Evolutionary conservation across 805 yeast genomes (phyloP), one percentile per base, ranked within the genome.

Genomic region (Candida gorgasii): DNA sequence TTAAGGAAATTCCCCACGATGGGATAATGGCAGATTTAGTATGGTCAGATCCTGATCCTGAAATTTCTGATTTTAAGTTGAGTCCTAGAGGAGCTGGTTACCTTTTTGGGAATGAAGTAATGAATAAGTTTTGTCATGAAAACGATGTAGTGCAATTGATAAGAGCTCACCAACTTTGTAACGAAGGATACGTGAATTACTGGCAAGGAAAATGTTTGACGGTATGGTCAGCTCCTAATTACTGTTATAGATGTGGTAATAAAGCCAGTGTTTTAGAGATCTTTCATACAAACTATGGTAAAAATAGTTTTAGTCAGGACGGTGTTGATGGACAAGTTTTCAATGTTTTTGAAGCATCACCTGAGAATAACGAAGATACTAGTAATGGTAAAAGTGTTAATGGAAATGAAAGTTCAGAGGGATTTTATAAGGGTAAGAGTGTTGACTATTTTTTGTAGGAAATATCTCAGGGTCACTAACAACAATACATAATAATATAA

Each of bases 21-120:
- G 99, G 99, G 0, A 96, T 97, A 12, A 93, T 93, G 97, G 99
- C 99, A 1, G 99, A 93, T 62, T 69, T 93, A 39, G 98, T 93
- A 14, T 93, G 99, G 99, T 84, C 93, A 16, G 99, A 93, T 58
- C 99, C 99, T 0, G 98, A 95, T 62, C 85, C 86, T 23, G 87
- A 85, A 43, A 71, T 72, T 43, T 54, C 69, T 52, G 96, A 89
- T 55, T 93, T 93, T 62, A 84, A 90, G 50, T 76, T 93, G 15
- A 82, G 90, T 22, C 96, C 99, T 1, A 67, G 99, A 55, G 99
- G 99, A 30, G 99, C 99, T 1, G 99, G 99, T 4, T 93, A 92
- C 62, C 87, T 93, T 16, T 93, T 93, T 71, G 99, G 99, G 14
- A 72, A 80, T 30, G 93, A 87, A 49, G 92, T 95, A 37, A 97